Conservation (phyloP, 345 rosid species). For the Conringia planisiliqua region DNA sequence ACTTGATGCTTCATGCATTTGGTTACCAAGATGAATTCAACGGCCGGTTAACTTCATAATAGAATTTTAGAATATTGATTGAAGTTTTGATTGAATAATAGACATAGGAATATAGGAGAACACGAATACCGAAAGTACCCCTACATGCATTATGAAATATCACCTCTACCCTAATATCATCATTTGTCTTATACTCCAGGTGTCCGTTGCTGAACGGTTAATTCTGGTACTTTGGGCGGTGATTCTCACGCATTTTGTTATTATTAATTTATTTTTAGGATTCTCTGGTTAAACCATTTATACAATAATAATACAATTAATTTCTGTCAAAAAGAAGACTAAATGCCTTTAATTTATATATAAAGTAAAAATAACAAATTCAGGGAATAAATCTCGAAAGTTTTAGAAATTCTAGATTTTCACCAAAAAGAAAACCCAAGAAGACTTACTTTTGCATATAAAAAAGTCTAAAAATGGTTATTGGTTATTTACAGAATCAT, state of each 20-base stretch:
- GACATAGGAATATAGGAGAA: not conserved
- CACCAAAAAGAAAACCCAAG: not conserved
- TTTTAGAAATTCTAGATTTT: not conserved
- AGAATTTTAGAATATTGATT: not conserved
- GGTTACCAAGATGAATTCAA: not conserved
- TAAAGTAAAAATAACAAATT: not conserved
- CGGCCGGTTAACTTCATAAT: not conserved
- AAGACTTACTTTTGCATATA: not conserved
- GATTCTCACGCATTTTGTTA: constrained; percentile 23
- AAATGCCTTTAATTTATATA: not conserved
- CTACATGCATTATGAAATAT: not conserved
- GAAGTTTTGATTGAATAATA: constrained; percentile 16
- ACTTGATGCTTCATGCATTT: too few species aligned
- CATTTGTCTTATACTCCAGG: constrained; percentile 30
- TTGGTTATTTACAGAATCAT: constrained; percentile 6
- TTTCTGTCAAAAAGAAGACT: not conserved
- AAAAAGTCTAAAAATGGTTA: not conserved
- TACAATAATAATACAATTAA: not conserved
- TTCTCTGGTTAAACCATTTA: not conserved
- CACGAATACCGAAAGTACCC: constrained; percentile 9
- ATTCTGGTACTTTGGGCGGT: constrained; percentile 37
- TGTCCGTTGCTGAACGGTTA: constrained; percentile 39
- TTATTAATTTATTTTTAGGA: not conserved
- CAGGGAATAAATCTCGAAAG: not conserved
- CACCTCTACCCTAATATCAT: constrained; percentile 20